Percentiles rank a stretch among this genome's conserved stretches.
phyloP scores from a whole-genome alignment of 345 rosid species.

The Kernera saxatilis region DNA sequence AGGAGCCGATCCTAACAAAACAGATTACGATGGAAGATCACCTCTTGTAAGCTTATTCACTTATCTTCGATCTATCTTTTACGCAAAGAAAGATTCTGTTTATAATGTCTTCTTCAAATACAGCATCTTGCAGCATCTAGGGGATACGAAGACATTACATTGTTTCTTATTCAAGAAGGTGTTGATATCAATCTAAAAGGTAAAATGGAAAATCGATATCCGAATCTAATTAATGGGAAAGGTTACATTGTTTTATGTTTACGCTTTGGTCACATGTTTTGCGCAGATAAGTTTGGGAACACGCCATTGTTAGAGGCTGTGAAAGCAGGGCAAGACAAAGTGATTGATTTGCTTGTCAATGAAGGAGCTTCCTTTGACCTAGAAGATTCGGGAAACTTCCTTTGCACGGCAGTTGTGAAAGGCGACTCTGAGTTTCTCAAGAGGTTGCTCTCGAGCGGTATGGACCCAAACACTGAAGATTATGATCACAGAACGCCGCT shows the following conservation, averaged over 20 bases:
- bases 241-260: neutral
- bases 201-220: constrained; percentile 13
- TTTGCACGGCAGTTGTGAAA: constrained; percentile 57
- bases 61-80: neutral
- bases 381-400: constrained; percentile 72
- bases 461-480: constrained; percentile 81
- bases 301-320: constrained; percentile 87
- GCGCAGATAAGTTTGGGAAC: constrained; percentile 77
- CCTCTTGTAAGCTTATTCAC: constrained; percentile 52
- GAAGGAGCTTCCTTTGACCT: constrained; percentile 65
- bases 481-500: constrained; percentile 91
- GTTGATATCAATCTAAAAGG: constrained; percentile 69
- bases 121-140: constrained; percentile 93
- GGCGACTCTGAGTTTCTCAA: constrained; percentile 76
- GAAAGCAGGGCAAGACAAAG: constrained; percentile 60
- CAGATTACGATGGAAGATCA: constrained; percentile 91
- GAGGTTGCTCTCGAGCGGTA: constrained; percentile 61
- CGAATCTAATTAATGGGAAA: neutral
- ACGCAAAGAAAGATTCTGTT: neutral
- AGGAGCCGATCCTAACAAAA: constrained; percentile 86
- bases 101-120: constrained; percentile 21
- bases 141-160: constrained; percentile 67
- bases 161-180: constrained; percentile 57
- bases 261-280: neutral
- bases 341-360: constrained; percentile 53